phyloP scores from a whole-genome alignment of 2,329 filamentous ascomycete species.

The Rhynchosporium secalis region DNA sequence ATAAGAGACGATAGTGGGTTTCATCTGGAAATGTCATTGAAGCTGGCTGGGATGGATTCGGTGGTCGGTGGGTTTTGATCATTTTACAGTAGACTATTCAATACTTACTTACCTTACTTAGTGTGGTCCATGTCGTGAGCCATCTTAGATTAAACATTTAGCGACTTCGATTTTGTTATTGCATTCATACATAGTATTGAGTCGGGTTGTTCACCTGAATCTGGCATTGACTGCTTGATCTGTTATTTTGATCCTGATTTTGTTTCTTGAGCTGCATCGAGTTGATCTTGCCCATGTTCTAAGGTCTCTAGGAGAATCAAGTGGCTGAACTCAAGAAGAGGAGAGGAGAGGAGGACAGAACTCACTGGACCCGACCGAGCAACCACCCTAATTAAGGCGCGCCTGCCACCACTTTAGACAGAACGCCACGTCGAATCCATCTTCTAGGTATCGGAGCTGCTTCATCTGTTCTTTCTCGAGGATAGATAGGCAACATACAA shows the following conservation, averaged over 20 bases:
- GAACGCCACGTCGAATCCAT: slow-evolving; percentile 5
- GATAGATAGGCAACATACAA: background rate
- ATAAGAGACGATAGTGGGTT: slow-evolving; percentile 6
- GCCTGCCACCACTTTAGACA: slow-evolving; percentile 13
- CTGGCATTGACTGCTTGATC: background rate
- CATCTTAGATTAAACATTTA: no score
- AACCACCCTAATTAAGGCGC: slow-evolving; percentile 1
- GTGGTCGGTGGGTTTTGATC: background rate
- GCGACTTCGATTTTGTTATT: background rate
- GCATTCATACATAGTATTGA: background rate
- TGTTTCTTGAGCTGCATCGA: background rate
- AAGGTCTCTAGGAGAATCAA: background rate
- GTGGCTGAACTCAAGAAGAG: background rate
- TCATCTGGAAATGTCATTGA: background rate
- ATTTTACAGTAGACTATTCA: background rate
- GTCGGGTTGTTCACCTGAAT: background rate
- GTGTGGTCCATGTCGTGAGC: no score
- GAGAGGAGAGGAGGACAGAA: background rate
- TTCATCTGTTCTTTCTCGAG: background rate
- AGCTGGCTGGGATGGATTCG: background rate
- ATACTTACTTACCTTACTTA: no score
- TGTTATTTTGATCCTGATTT: background rate
- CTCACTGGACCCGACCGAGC: background rate
- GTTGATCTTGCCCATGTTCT: background rate
- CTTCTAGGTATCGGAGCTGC: slow-evolving; percentile 2